Evolutionary conservation across 2,329 filamentous ascomycete species (phyloP).

Genomic region (Fusarium siculi): DNA sequence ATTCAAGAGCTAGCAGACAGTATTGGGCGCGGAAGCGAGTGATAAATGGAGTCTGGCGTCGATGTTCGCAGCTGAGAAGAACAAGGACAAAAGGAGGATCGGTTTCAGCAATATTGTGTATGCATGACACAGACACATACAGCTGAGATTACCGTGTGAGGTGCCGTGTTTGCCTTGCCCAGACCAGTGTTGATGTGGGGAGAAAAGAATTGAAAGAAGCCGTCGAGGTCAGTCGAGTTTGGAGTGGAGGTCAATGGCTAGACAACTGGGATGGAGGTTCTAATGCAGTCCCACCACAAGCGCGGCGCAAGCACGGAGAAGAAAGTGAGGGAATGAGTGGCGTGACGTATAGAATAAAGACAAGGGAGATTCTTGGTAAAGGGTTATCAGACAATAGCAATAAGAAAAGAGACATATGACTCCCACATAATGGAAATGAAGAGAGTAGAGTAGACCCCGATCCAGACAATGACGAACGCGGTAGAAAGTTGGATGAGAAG

Average conservation of each 20-base stretch:
- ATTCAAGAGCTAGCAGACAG: constrained; percentile 8
- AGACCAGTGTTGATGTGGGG: constrained; percentile 29
- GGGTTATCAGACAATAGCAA: neutral
- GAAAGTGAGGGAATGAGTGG: constrained; percentile 26
- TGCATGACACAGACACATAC: constrained; percentile 34
- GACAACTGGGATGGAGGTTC: constrained; percentile 31
- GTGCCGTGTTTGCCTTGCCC: constrained; percentile 25
- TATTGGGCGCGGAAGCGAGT: constrained; percentile 20
- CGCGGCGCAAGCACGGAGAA: constrained; percentile 23
- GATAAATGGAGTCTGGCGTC: constrained; percentile 15
- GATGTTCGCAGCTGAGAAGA: constrained; percentile 24
- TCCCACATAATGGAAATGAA: constrained; percentile 6
- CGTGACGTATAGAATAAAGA: constrained; percentile 22
- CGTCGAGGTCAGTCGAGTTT: constrained; percentile 28
- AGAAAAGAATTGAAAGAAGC: constrained; percentile 30
- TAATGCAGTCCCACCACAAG: constrained; percentile 34
- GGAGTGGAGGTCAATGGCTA: constrained; percentile 21
- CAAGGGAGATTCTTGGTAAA: constrained; percentile 7
- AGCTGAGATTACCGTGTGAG: constrained; percentile 41
- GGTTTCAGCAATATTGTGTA: constrained; percentile 29
- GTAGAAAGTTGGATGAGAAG: constrained; percentile 12
- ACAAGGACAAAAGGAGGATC: constrained; percentile 19
- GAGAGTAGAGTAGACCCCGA: neutral
- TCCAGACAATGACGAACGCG: constrained; percentile 18
- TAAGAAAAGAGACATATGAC: constrained; percentile 1